Conservation (phyloP, 768 basidiomycete genomes). For the Cyclocybe aegerita region DNA sequence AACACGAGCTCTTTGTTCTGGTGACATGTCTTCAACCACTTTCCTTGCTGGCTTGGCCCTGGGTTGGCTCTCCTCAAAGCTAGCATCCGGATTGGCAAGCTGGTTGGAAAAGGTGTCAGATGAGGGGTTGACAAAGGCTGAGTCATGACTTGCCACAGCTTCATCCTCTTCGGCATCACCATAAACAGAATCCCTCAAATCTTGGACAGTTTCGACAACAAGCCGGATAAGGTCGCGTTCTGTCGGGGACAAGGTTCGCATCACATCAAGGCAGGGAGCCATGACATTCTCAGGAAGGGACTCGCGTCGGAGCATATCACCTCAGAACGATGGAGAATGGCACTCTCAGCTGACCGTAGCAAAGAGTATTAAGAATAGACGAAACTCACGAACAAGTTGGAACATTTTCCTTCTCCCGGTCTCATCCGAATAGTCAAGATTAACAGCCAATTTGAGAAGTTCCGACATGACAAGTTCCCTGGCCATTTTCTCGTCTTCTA, state of each 20-base stretch:
- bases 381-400: constrained; percentile 71
- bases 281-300: constrained; percentile 69
- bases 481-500: constrained; percentile 48
- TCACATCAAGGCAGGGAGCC: constrained; percentile 77
- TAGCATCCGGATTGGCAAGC: constrained; percentile 21
- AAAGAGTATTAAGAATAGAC: background rate
- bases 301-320: constrained; percentile 79
- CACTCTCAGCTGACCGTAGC: background rate
- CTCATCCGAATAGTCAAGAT: constrained; percentile 90
- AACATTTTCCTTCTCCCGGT: constrained; percentile 89
- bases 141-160: constrained; percentile 13
- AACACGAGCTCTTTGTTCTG: constrained; percentile 56
- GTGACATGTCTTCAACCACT: constrained; percentile 40
- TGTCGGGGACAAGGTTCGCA: constrained; percentile 65
- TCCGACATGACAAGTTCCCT: constrained; percentile 76
- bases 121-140: background rate
- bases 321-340: constrained; percentile 31
- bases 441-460: constrained; percentile 73
- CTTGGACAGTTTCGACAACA: constrained; percentile 85
- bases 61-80: constrained; percentile 26
- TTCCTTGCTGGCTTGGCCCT: constrained; percentile 20
- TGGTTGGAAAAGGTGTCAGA: constrained; percentile 6
- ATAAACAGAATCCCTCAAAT: constrained; percentile 56
- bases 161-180: constrained; percentile 37
- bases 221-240: constrained; percentile 87